Evolutionary conservation across 1,284 basidiomycete genomes (phyloP).

Genomic region (Coriolopsis trogii): DNA sequence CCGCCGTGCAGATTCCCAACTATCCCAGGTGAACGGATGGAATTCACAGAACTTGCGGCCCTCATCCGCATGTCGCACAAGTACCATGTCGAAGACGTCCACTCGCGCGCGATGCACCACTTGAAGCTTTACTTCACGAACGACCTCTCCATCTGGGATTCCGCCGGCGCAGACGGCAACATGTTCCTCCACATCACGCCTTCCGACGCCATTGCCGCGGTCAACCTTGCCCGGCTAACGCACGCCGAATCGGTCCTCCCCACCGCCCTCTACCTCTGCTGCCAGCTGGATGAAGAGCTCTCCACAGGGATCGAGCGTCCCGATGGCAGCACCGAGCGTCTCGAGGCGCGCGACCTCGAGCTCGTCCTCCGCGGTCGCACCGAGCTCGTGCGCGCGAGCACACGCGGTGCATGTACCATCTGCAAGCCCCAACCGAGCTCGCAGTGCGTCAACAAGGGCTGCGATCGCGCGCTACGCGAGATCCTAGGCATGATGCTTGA

Average conservation of each 20-base stretch:
- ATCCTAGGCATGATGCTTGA: conserved; percentile 25
- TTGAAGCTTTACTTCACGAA: conserved; percentile 25
- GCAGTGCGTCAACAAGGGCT: conserved; percentile 20
- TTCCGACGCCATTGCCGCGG: conserved; percentile 24
- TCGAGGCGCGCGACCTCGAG: conserved; percentile 23
- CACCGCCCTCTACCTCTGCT: conserved; percentile 28
- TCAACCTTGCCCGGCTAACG: conserved; percentile 27
- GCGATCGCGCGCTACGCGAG: conserved; percentile 24
- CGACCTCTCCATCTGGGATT: conserved; percentile 22
- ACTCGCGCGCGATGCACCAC: conserved; percentile 21
- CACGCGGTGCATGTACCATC: conserved; percentile 23
- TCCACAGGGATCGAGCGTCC: conserved; percentile 17
- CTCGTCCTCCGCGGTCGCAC: conserved; percentile 23
- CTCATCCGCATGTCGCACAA: conserved; percentile 28
- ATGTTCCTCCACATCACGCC: conserved; percentile 21
- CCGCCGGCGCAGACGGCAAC: conserved; percentile 21
- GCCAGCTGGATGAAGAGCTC: conserved; percentile 25
- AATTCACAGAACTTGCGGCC: conserved; percentile 25
- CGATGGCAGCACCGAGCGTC: conserved; percentile 22
- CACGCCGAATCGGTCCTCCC: conserved; percentile 24
- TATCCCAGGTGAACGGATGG: conserved; percentile 19
- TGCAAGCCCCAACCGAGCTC: conserved; percentile 18
- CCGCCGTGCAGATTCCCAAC: conserved; percentile 17
- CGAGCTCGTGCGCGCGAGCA: conserved; percentile 27
- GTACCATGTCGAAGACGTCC: conserved; percentile 27